Conservation (phyloP, 768 basidiomycete genomes). For the Mycena crocata region DNA sequence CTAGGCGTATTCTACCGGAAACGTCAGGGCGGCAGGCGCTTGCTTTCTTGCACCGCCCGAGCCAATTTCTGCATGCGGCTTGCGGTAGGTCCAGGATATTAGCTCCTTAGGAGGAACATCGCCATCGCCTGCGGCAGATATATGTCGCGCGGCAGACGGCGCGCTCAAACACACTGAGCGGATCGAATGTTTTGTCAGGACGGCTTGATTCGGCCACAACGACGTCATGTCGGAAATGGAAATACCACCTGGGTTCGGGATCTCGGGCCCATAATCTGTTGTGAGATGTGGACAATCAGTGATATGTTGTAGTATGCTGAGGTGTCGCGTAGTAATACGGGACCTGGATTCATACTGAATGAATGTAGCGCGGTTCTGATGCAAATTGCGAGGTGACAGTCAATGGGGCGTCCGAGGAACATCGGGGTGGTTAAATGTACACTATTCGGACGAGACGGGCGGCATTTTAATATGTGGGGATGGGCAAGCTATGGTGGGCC, state of each 20-base stretch:
- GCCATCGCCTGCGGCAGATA: background rate
- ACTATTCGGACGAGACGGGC: constrained; percentile 18
- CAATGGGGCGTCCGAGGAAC: constrained; percentile 25
- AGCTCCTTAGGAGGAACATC: background rate
- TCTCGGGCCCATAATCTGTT: background rate
- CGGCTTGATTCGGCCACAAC: constrained; percentile 1
- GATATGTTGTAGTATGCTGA: constrained; percentile 18
- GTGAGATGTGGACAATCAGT: constrained; percentile 17
- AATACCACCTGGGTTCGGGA: constrained; percentile 24
- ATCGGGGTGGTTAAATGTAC: constrained; percentile 16
- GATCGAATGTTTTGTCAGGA: no score
- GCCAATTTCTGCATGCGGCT: background rate
- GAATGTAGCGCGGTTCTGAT: constrained; percentile 6
- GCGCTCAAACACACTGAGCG: no score
- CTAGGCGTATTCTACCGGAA: background rate
- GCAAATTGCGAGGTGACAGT: constrained; percentile 3
- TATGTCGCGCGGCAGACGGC: no score
- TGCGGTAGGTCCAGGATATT: background rate
- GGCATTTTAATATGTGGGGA: constrained; percentile 27
- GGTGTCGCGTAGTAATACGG: background rate
- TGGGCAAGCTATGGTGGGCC: no score
- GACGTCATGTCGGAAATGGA: no score
- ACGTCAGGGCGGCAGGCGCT: background rate
- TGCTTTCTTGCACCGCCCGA: constrained; percentile 4
- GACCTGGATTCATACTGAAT: background rate